These are phyloP conservation scores for Euphrasia arctica DNA, from an alignment of 305 asterid genomes.

Conservation along the genomic window DNA sequence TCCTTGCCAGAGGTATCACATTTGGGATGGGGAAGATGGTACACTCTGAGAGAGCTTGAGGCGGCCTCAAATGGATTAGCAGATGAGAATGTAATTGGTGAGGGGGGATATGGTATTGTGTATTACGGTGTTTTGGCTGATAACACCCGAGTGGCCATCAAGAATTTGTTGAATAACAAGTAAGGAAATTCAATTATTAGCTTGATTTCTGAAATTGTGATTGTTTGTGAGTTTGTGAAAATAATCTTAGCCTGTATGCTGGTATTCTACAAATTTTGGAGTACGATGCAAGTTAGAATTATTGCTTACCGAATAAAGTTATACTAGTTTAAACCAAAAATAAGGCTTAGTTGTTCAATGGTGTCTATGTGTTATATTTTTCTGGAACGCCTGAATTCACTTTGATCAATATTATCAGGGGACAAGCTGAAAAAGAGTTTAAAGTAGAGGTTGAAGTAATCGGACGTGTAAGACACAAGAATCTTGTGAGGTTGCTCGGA, in stretches of 20 bases:
- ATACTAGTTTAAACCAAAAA: not conserved
- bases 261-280: no score
- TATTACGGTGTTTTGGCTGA: slow-evolving; percentile 45
- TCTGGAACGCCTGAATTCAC: slow-evolving; percentile 9
- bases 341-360: slow-evolving; percentile 4
- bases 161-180: slow-evolving; percentile 54
- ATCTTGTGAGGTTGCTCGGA: slow-evolving; percentile 48
- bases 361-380: slow-evolving; percentile 20
- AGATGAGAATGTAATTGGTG: slow-evolving; percentile 53
- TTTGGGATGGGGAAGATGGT: slow-evolving; percentile 69
- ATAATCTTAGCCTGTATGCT: no score
- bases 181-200: slow-evolving; percentile 1
- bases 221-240: no score
- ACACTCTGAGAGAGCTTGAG: slow-evolving; percentile 59
- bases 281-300: no score
- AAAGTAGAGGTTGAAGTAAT: slow-evolving; percentile 57
- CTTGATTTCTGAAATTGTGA: no score
- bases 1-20: slow-evolving; percentile 64
- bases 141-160: slow-evolving; percentile 48
- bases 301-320: no score
- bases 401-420: slow-evolving; percentile 32
- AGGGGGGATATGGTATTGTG: slow-evolving; percentile 62
- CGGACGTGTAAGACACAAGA: slow-evolving; percentile 62
- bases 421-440: slow-evolving; percentile 61
- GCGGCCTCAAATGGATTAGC: slow-evolving; percentile 54